Base-by-base conservation (phyloP, 495 filamentous ascomycete genomes). In the Daldinia bambusicola region DNA sequence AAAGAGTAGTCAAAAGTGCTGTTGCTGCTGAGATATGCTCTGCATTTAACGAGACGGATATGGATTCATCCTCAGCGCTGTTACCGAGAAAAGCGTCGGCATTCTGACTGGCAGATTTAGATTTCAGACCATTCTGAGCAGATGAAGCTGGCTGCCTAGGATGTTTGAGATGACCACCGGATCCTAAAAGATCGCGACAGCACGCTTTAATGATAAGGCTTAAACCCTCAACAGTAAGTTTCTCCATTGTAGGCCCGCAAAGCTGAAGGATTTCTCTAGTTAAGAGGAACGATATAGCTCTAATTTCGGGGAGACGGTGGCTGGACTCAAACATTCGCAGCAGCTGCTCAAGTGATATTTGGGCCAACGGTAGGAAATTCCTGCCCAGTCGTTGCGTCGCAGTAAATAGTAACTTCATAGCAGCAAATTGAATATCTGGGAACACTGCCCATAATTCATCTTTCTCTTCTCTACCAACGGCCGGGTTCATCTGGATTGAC, bases 381-480 rank as follows among this genome's bases (percentile, higher is more conserved):
- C 78, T 78, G 45, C 82, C 83, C 8, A 94, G 77, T 12, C 89
- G 84, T 55, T 81, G 71, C 36, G 88, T 70, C 51, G 93, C 63
- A 32, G 79, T 75, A 8, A 80, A 68, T 57, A 91, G 80, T 5
- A 96, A 70, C 22, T 83, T 80, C 61, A 95, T 79, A 38, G 87
- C 86, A 12, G 90, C 86, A 40, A 86, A 77, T 69, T 97, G 92
- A 67, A 97, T 87, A 22, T 86, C 83, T 31, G 93, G 93, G 6
- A 97, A 80, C 36, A 88, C 84, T 26, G 83, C 78, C 84, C 89
- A 93, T 10, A 97, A 81, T 48, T 85, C 84, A 67, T 95, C 92
- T 66, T 90, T 87, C 77, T 97, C 94, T 51, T 93, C 92, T 53
- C 89, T 87, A 38, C 88, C 81, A 67, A 96, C 88, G 72, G 91